Base-by-base conservation (phyloP, 495 filamentous ascomycete species). In the Cercophora scortea region DNA sequence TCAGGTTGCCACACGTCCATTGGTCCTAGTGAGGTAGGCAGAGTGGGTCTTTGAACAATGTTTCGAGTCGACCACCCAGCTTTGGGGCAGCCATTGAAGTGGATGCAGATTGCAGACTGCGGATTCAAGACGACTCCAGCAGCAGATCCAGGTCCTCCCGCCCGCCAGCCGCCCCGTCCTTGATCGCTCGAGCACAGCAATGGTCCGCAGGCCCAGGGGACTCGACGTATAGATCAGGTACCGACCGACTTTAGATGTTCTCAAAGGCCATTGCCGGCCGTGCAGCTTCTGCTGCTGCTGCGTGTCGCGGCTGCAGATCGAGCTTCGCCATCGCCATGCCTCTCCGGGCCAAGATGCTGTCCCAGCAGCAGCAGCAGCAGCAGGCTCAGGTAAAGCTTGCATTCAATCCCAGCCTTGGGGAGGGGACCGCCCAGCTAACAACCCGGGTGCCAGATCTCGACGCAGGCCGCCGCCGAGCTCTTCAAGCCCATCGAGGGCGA, bases 331-430 rank as follows among this genome's bases (percentile, higher is more conserved):
- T 72, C 59, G 75, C 68, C 47, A 96, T 97, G 92, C 92, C 92
- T 67, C 76, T 97, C 54, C 83, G 83, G 77, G 89, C 92, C 48
- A 94, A 90, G 66, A 78, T 96, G 55, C 72, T 78, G 56, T 78
- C 82, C 67, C 78, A 83, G 49, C 71, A 74, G 60, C 78, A 81
- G n/a, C n/a, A n/a, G n/a, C n/a, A n/a, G n/a, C n/a, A 59, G 75
- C 76, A 73, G 60, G 66, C 76, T 62, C 65, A 70, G 61, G 79
- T 80, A 67, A 36, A 68, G n/a, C n/a, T n/a, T n/a, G n/a, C n/a
- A 36, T 34, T 12, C 41, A 35, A 19, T 51, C 35, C 6, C 32
- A 41, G 6, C 8, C 11, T 7, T 46, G n/a, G n/a, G n/a, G n/a
- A n/a, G n/a, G n/a, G n/a, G n/a, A 32, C 1, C 17, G 15, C 25